Percentiles rank a stretch among this genome's conserved stretches.
phyloP scores from a whole-genome alignment of 106 monocot species.

The Allium cepa region DNA sequence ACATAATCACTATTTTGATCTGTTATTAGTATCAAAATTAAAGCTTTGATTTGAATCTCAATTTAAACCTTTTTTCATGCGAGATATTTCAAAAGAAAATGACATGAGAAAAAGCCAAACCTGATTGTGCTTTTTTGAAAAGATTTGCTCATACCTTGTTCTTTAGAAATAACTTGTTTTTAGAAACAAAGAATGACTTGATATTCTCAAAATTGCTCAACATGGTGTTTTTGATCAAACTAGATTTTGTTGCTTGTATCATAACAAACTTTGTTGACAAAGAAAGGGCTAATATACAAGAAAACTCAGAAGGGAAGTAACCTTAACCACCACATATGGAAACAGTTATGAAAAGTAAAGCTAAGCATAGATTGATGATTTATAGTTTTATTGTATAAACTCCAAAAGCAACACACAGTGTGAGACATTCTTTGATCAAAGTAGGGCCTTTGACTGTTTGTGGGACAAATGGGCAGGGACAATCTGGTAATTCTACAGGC shows the following conservation, averaged over 20 bases:
- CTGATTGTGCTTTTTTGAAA: neutral
- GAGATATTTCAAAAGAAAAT: neutral
- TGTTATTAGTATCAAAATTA: constrained; percentile 4
- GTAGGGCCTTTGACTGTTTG: constrained; percentile 1
- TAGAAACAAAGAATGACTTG: neutral
- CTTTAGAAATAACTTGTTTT: neutral
- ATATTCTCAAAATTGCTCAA: neutral
- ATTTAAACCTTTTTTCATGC: constrained; percentile 4
- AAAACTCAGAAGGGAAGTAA: neutral
- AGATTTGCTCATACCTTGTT: neutral
- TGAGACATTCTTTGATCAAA: constrained; percentile 2
- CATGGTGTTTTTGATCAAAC: neutral
- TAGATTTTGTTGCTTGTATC: too few relatives aligned
- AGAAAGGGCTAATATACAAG: neutral
- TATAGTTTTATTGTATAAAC: neutral
- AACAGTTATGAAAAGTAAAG: neutral
- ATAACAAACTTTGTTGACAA: too few relatives aligned
- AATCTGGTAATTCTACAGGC: neutral
- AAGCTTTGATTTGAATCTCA: constrained; percentile 1
- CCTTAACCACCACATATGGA: neutral
- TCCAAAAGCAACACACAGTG: neutral
- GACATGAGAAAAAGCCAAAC: neutral
- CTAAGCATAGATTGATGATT: neutral
- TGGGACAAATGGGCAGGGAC: neutral
- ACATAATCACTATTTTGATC: neutral